Percentiles rank a stretch among this genome's conserved stretches.
These are phyloP conservation scores for Takashimella tepidaria DNA, from an alignment of 1,284 basidiomycete species.

Conservation along the genomic window DNA sequence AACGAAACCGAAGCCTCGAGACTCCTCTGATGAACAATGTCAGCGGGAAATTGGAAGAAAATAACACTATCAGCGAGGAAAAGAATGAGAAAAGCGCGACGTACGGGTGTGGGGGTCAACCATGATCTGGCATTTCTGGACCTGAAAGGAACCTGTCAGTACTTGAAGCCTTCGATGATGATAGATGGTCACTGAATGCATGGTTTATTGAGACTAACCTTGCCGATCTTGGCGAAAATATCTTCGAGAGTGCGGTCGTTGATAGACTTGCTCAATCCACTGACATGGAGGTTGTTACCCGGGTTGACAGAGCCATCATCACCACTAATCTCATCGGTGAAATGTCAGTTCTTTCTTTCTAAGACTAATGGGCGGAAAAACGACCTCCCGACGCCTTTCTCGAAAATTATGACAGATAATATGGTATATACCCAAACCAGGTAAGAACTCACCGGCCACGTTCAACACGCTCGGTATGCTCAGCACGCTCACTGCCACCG, in stretches of 20 bases:
- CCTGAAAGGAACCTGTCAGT: constrained; percentile 30
- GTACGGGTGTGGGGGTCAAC: constrained; percentile 86
- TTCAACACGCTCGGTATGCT: constrained; percentile 7
- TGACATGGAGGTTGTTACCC: constrained; percentile 96
- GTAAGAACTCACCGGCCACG: constrained; percentile 10
- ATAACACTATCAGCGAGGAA: too few species aligned
- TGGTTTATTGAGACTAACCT: constrained; percentile 64
- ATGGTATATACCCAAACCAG: neutral
- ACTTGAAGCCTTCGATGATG: neutral
- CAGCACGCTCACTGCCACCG: constrained; percentile 5
- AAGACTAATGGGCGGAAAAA: too few species aligned
- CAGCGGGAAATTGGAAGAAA: neutral
- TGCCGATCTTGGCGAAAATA: constrained; percentile 80
- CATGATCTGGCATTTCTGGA: constrained; percentile 81
- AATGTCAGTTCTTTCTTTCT: neutral
- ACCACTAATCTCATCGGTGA: constrained; percentile 10
- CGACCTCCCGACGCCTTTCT: too few species aligned
- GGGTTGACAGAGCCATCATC: constrained; percentile 62
- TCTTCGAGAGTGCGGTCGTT: constrained; percentile 83
- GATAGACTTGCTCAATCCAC: constrained; percentile 71
- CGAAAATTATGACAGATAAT: too few species aligned
- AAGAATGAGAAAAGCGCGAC: constrained; percentile 8
- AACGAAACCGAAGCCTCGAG: constrained; percentile 96
- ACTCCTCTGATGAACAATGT: constrained; percentile 54
- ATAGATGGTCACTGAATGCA: neutral